Evolutionary conservation across 1,284 basidiomycete species (phyloP).

Genomic region (Microbotryomycetes sp.): DNA sequence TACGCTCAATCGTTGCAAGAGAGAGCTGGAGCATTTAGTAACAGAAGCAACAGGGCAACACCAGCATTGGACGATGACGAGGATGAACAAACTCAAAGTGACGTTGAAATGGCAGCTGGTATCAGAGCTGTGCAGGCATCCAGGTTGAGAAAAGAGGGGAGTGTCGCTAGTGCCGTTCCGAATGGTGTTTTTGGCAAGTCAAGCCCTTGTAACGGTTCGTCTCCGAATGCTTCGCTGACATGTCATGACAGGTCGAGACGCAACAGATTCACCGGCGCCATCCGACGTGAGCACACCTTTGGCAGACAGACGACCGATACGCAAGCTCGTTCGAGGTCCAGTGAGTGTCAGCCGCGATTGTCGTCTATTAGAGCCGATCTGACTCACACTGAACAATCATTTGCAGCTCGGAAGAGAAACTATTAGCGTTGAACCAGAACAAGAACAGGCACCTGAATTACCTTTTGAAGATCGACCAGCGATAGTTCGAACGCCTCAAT

Average conservation of each 20-base stretch:
- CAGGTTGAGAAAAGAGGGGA: not conserved
- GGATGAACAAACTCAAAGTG: constrained; percentile 6
- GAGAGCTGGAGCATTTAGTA: not conserved
- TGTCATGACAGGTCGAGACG: constrained; percentile 17
- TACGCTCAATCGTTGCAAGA: constrained; percentile 2
- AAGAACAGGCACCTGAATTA: constrained; percentile 6
- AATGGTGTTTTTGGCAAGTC: constrained; percentile 24
- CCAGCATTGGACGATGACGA: not conserved
- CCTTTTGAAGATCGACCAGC: constrained; percentile 51
- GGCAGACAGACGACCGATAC: not conserved
- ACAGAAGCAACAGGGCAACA: not conserved
- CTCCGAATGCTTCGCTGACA: not conserved
- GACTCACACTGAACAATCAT: not conserved
- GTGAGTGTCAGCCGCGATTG: not conserved
- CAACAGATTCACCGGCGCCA: constrained; percentile 18
- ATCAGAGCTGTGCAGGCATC: constrained; percentile 10
- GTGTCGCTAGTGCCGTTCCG: constrained; percentile 8
- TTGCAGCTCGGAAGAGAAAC: not conserved
- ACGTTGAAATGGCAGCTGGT: constrained; percentile 12
- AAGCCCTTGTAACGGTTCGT: not conserved
- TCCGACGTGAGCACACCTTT: constrained; percentile 9
- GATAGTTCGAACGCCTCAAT: constrained; percentile 65
- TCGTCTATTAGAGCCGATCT: not conserved
- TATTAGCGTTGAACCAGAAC: not conserved
- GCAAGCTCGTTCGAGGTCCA: constrained; percentile 15